Percentiles rank a stretch among this genome's conserved stretches.
phyloP scores from a whole-genome alignment of 495 filamentous ascomycete genomes.

The Daldinia decipiens region DNA sequence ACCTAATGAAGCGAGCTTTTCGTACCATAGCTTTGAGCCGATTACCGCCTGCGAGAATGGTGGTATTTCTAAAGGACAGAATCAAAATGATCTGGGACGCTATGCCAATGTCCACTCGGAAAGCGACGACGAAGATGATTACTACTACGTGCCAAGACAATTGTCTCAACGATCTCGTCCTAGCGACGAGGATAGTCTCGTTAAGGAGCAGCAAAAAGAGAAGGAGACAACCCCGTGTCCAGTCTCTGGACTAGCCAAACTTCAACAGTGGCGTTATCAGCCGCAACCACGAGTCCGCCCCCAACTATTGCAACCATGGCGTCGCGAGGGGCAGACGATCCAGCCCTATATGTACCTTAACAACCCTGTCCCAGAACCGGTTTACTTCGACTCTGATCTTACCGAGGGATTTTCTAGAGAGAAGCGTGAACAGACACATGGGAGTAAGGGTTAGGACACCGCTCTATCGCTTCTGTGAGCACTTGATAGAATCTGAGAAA shows the following conservation, averaged over 20 bases:
- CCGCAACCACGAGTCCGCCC: conserved; percentile 7
- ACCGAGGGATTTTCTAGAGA: not conserved
- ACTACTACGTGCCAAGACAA: not conserved
- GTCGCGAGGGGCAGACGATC: not conserved
- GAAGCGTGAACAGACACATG: not conserved
- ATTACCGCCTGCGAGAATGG: not conserved
- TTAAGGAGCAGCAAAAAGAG: conserved; percentile 1
- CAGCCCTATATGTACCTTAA: not conserved
- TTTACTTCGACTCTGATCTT: not conserved
- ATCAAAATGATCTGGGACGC: not conserved
- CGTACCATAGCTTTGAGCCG: conserved; percentile 23
- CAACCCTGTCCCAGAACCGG: not conserved
- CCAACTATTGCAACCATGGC: not conserved
- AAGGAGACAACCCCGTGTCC: not conserved
- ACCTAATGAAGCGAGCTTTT: conserved; percentile 1
- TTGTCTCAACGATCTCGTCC: not conserved
- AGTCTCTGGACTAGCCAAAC: conserved; percentile 1
- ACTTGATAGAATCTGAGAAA: not conserved
- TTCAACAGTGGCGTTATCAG: conserved; percentile 35
- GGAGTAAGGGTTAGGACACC: not conserved
- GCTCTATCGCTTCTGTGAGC: not conserved
- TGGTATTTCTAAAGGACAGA: not conserved
- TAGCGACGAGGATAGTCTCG: not conserved
- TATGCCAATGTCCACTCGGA: not conserved
- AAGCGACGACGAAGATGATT: not conserved